These are phyloP conservation scores for Boletus tomentosulus DNA, from an alignment of 768 basidiomycete species.

Conservation along the genomic window DNA sequence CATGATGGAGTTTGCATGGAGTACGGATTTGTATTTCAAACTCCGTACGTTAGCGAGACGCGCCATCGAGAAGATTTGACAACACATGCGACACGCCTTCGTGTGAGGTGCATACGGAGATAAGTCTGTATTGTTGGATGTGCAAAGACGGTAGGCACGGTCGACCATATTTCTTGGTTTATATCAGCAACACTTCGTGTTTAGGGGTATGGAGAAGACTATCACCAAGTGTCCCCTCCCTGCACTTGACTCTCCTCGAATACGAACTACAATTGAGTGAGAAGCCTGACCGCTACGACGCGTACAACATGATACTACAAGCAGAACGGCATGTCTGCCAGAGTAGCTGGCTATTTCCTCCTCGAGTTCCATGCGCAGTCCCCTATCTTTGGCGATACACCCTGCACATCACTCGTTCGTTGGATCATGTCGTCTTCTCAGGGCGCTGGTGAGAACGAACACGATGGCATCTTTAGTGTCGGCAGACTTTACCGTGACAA, in stretches of 20 bases:
- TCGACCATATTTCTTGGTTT: neutral
- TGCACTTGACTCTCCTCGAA: neutral
- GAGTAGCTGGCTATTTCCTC: neutral
- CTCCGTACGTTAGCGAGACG: neutral
- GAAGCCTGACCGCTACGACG: too few relatives aligned
- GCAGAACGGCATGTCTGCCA: neutral
- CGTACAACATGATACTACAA: neutral
- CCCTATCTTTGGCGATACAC: neutral
- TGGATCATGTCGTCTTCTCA: neutral
- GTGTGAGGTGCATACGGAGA: too few relatives aligned
- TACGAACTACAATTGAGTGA: neutral
- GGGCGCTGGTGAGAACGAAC: too few relatives aligned
- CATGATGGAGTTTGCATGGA: too few relatives aligned
- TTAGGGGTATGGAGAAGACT: too few relatives aligned
- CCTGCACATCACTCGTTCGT: neutral
- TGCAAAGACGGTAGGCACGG: too few relatives aligned
- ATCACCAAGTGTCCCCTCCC: too few relatives aligned
- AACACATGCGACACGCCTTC: neutral
- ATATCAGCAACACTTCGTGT: neutral
- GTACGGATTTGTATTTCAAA: neutral
- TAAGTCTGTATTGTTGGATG: too few relatives aligned
- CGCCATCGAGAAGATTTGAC: too few relatives aligned
- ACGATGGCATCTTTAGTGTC: neutral
- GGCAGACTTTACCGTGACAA: neutral
- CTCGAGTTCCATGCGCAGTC: neutral